phyloP scores from a whole-genome alignment of 1,284 basidiomycete genomes.

The Fistulina hepatica region DNA sequence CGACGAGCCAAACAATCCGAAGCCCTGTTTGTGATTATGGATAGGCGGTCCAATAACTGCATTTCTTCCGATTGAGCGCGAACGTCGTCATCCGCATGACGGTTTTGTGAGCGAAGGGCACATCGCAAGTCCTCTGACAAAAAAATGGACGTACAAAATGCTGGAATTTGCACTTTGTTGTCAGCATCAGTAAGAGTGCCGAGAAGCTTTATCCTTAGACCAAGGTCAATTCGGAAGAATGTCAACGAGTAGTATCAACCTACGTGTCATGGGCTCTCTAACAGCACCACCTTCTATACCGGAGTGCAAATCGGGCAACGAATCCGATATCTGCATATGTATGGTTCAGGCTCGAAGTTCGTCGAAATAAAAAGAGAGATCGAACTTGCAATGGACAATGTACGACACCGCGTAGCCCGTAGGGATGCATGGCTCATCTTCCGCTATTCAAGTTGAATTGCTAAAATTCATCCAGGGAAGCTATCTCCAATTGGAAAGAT shows the following conservation, averaged over 20 bases:
- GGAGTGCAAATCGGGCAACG: conserved; percentile 72
- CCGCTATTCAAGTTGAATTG: conserved; percentile 96
- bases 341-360: neutral
- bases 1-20: conserved; percentile 59
- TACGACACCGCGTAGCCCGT: conserved; percentile 88
- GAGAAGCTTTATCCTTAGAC: conserved; percentile 65
- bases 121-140: too few species aligned
- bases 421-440: conserved; percentile 90
- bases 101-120: conserved; percentile 4
- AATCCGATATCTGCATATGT: conserved; percentile 44
- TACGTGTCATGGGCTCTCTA: conserved; percentile 84
- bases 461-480: conserved; percentile 25
- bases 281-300: conserved; percentile 89
- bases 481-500: neutral
- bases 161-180: conserved; percentile 65
- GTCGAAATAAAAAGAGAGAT: neutral
- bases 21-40: conserved; percentile 54
- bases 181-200: conserved; percentile 55
- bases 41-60: conserved; percentile 55
- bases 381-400: conserved; percentile 66
- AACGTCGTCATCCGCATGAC: conserved; percentile 58
- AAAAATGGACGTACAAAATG: conserved; percentile 87
- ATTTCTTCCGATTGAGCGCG: conserved; percentile 58
- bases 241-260: conserved; percentile 14
- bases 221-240: neutral